Conservation (phyloP, 2,329 filamentous ascomycete species). For the Colletotrichum tamarilloi region DNA sequence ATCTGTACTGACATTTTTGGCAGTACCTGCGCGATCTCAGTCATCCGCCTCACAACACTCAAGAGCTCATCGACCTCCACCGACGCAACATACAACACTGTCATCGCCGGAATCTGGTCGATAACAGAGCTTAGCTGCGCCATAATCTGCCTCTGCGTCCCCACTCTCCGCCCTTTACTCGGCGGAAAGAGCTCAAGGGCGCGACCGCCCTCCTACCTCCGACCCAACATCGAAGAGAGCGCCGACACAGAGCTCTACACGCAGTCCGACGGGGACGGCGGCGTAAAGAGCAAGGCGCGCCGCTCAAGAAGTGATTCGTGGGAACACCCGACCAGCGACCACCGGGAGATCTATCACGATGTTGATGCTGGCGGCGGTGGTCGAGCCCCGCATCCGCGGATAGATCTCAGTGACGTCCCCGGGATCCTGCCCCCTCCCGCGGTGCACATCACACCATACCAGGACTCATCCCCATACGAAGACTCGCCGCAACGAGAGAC, state of each 20-base stretch:
- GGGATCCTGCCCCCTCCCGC: background rate
- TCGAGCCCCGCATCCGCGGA: accelerated
- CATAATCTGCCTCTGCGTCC: slow-evolving; percentile 52
- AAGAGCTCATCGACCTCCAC: slow-evolving; percentile 39
- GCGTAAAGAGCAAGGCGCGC: background rate
- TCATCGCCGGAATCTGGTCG: slow-evolving; percentile 46
- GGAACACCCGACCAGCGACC: background rate
- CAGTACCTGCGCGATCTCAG: slow-evolving; percentile 42
- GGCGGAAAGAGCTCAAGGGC: background rate
- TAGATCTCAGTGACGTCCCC: background rate
- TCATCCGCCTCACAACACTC: slow-evolving; percentile 46
- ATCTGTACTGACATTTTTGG: background rate
- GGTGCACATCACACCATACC: background rate
- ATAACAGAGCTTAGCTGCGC: slow-evolving; percentile 52
- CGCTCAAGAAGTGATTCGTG: background rate
- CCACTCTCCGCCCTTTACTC: slow-evolving; percentile 48
- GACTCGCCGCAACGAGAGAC: background rate
- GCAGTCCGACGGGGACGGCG: background rate
- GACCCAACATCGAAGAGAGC: background rate
- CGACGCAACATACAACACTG: slow-evolving; percentile 48
- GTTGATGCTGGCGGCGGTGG: background rate
- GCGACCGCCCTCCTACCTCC: background rate
- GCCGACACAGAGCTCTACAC: slow-evolving; percentile 7
- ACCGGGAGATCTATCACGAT: background rate
- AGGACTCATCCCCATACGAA: background rate